Evolutionary conservation across 352 stramenopile genomes (phyloP).

Genomic region (Phytophthora syringae): DNA sequence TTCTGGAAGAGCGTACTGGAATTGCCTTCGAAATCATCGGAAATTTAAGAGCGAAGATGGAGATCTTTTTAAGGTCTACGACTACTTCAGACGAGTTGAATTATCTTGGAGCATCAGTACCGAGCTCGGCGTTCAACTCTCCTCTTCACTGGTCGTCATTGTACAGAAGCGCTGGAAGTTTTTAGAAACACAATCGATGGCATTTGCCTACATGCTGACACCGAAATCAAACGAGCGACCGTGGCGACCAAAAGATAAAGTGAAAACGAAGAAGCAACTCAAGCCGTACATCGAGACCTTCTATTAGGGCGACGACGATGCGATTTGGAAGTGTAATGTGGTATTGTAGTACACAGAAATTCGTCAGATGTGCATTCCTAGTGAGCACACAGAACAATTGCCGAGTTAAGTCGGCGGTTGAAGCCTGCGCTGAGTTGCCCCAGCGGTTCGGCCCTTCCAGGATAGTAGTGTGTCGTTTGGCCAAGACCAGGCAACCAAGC

Average conservation of each 20-base stretch:
- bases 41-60: conserved; percentile 2
- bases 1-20: background rate
- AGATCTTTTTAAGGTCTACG: background rate
- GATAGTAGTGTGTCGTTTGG: background rate
- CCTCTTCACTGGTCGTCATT: no score
- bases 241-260: no score
- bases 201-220: no score
- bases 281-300: no score
- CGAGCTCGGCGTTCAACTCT: no score
- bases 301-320: no score
- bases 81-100: no score
- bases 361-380: background rate
- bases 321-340: background rate
- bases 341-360: background rate
- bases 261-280: no score
- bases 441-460: background rate
- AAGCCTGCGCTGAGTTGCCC: background rate
- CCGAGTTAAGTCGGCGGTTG: background rate
- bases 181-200: no score
- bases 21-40: background rate
- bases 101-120: no score
- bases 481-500: background rate
- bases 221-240: no score
- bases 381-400: background rate
- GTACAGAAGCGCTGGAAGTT: no score